These are phyloP conservation scores for Septoria linicola DNA, from an alignment of 2,329 filamentous ascomycete genomes.

Conservation along the genomic window DNA sequence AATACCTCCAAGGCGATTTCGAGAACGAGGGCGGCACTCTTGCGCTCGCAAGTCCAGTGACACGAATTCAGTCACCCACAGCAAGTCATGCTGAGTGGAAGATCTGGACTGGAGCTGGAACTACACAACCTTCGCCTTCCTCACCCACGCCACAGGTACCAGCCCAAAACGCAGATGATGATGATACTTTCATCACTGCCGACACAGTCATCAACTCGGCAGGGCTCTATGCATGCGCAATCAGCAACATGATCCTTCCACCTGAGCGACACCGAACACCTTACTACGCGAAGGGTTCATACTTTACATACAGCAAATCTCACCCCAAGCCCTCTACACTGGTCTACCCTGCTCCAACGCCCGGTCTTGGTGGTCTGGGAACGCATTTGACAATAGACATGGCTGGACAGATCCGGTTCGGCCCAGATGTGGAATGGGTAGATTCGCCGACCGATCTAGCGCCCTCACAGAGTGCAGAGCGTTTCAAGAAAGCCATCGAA, in stretches of 20 bases:
- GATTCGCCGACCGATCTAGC: constrained; percentile 65
- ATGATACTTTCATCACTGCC: constrained; percentile 59
- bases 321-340: constrained; percentile 67
- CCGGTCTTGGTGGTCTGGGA: constrained; percentile 79
- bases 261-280: constrained; percentile 55
- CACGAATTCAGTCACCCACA: constrained; percentile 52
- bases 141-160: constrained; percentile 28
- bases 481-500: constrained; percentile 65
- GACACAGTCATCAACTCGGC: constrained; percentile 83
- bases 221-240: constrained; percentile 70
- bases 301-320: constrained; percentile 77
- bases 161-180: constrained; percentile 42
- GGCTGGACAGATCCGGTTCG: constrained; percentile 79
- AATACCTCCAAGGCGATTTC: constrained; percentile 71
- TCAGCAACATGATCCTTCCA: constrained; percentile 81
- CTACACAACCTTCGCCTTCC: constrained; percentile 26
- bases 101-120: constrained; percentile 51
- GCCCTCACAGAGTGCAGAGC: constrained; percentile 57
- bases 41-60: constrained; percentile 68
- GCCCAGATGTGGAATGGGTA: constrained; percentile 94
- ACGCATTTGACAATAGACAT: constrained; percentile 94
- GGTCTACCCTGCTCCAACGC: constrained; percentile 82
- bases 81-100: constrained; percentile 65
- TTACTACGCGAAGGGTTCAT: constrained; percentile 91
- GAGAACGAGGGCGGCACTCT: constrained; percentile 73